These are phyloP conservation scores for Singerocomus rubriflavus DNA, from an alignment of 1,284 basidiomycete species.

Conservation along the genomic window DNA sequence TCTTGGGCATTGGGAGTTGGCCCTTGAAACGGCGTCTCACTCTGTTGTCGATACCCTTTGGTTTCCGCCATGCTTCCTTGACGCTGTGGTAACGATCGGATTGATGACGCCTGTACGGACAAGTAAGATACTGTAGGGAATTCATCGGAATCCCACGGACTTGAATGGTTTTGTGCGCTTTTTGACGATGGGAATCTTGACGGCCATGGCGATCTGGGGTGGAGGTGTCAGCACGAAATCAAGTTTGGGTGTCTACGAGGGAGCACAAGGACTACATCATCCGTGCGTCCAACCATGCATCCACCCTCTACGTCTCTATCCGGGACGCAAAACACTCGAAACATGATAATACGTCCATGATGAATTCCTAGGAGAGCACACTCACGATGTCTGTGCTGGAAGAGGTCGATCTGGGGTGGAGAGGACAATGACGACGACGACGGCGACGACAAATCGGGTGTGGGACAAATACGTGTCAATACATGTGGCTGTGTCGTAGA, in stretches of 20 bases:
- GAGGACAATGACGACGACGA: neutral
- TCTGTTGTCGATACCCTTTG: conserved; percentile 96
- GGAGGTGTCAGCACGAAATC: conserved; percentile 17
- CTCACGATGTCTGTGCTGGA: conserved; percentile 41
- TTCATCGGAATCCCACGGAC: conserved; percentile 44
- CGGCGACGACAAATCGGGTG: too few species aligned
- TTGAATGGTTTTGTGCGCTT: conserved; percentile 97
- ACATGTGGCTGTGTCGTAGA: conserved; percentile 25
- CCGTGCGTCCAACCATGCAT: conserved; percentile 27
- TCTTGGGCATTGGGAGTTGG: conserved; percentile 94
- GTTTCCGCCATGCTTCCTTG: conserved; percentile 97
- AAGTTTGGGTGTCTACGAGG: conserved; percentile 3
- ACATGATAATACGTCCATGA: neutral
- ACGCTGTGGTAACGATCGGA: conserved; percentile 94
- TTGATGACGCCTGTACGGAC: conserved; percentile 81
- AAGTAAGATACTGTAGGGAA: conserved; percentile 17
- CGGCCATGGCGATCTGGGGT: conserved; percentile 65
- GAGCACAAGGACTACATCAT: conserved; percentile 25
- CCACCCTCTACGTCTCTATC: conserved; percentile 25
- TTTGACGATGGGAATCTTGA: conserved; percentile 91
- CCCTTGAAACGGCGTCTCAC: conserved; percentile 96
- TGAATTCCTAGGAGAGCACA: conserved; percentile 16
- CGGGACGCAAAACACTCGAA: neutral
- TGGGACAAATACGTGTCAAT: conserved; percentile 28
- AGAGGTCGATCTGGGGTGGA: conserved; percentile 24